Evolutionary conservation across 352 stramenopile genomes (phyloP), one percentile per base, ranked within the genome.

Genomic region (Stephanocyclus meneghinianus): DNA sequence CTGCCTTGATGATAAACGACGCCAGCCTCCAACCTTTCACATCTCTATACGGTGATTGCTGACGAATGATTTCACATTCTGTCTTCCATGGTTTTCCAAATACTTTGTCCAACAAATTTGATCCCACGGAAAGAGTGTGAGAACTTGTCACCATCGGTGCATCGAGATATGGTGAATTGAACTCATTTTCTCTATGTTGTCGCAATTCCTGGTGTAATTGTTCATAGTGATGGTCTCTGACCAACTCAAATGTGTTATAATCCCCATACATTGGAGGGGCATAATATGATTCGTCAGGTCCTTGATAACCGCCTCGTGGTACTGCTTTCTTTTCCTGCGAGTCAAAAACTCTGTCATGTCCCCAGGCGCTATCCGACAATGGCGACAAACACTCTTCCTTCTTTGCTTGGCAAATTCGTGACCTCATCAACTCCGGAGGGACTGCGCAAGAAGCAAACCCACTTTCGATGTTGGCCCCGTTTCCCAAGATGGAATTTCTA

Each of bases 1-100:
- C 90, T 29, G 89, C 85, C 62, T 95, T 95, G 44, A 95, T 87
- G 51, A 95, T 91, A 57, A 95, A 95, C 9, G 87, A 91, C 5
- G 84, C 88, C 32, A 95, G 71, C 60, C 74, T 80, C 90, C 90
- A 95, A 11, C 90, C 89, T 30, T 86, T 51, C 2, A 91, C 69
- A 56, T 93, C 83, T 26, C 87, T 84, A 60, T 87, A 94, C 1
- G 87, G 88, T 16, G 89, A 94, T 71, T 83, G 69, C 44, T 89
- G 67, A 29, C 85, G 73, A 64, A 92, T 87, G 57, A 85, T 80
- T 68, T 86, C 76, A 63, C 85, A 92, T 59, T 88, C 84, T 40
- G 80, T 76, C 13, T 57, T 73, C 89, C 87, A 94, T 57, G 80
- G 72, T 67, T 81, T 57, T 40, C 89, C 89, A 78, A 91, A 94